phyloP scores from a whole-genome alignment of 257 asterid species.

The Nyctanthes arbortristis region DNA sequence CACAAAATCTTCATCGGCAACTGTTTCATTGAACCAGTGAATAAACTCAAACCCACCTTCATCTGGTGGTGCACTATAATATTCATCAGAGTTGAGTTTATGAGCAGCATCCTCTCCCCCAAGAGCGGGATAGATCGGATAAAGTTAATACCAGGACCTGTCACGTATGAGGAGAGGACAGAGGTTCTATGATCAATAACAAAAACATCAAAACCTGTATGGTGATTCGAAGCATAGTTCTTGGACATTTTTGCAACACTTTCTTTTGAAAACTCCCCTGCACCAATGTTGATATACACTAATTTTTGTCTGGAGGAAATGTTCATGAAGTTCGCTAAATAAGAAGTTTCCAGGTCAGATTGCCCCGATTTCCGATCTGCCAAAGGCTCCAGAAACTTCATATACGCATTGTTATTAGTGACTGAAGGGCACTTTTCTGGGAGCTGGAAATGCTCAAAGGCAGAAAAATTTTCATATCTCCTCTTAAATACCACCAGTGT shows the following conservation, averaged over 20 bases:
- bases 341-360: slow-evolving; percentile 30
- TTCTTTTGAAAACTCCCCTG: slow-evolving; percentile 55
- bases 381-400: slow-evolving; percentile 70
- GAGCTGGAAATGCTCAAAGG: slow-evolving; percentile 51
- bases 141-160: too few species aligned
- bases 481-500: slow-evolving; percentile 66
- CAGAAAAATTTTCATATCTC: slow-evolving; percentile 37
- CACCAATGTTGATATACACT: slow-evolving; percentile 72
- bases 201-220: slow-evolving; percentile 45
- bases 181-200: slow-evolving; percentile 70
- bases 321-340: slow-evolving; percentile 64
- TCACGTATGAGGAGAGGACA: slow-evolving; percentile 58
- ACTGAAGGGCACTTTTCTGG: slow-evolving; percentile 70
- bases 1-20: slow-evolving; percentile 62
- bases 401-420: slow-evolving; percentile 49
- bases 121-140: too few species aligned
- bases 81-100: slow-evolving; percentile 50
- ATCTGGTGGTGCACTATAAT: slow-evolving; percentile 57
- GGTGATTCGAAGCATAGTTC: slow-evolving; percentile 47
- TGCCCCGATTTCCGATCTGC: slow-evolving; percentile 3
- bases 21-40: slow-evolving; percentile 70
- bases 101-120: slow-evolving; percentile 36
- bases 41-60: slow-evolving; percentile 69
- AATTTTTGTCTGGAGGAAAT: slow-evolving; percentile 73
- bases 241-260: slow-evolving; percentile 41